Conservation (phyloP, 352 stramenopile species). For the Plasmopara halstedii region DNA sequence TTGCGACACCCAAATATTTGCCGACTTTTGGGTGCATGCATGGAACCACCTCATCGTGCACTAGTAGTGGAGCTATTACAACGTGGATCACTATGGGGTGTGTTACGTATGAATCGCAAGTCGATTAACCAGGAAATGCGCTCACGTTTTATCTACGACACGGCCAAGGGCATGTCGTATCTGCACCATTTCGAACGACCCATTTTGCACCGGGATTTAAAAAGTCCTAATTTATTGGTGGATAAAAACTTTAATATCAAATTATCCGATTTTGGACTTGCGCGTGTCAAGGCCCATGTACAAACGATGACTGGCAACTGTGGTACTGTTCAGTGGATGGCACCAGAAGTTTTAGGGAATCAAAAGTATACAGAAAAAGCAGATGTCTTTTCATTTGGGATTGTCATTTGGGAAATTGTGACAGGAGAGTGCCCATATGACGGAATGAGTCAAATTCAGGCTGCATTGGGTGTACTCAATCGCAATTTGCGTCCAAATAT, state of each 20-base stretch:
- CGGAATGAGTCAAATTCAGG: conserved; percentile 79
- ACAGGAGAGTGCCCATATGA: conserved; percentile 83
- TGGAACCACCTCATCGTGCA: conserved; percentile 89
- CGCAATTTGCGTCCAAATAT: conserved; percentile 62
- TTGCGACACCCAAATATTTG: conserved; percentile 95
- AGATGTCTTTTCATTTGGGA: conserved; percentile 86
- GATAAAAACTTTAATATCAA: conserved; percentile 83
- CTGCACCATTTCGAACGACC: conserved; percentile 75
- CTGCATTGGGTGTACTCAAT: conserved; percentile 59
- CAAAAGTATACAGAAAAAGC: conserved; percentile 88
- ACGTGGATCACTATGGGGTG: conserved; percentile 89
- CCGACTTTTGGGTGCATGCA: conserved; percentile 90
- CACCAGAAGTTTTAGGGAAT: conserved; percentile 69
- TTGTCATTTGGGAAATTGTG: conserved; percentile 89
- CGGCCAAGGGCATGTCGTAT: conserved; percentile 78
- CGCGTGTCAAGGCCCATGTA: conserved; percentile 69
- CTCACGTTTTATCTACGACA: conserved; percentile 61
- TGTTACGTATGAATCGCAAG: conserved; percentile 64
- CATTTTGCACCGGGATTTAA: conserved; percentile 82
- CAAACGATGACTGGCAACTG: conserved; percentile 85
- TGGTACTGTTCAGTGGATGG: conserved; percentile 70
- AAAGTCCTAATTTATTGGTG: conserved; percentile 78
- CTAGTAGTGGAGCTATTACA: conserved; percentile 91
- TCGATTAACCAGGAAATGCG: conserved; percentile 51
- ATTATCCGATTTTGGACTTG: conserved; percentile 80